Evolutionary conservation across 2,329 filamentous ascomycete genomes (phyloP), one percentile per base, ranked within the genome.

Genomic region (Penicillium italicum): DNA sequence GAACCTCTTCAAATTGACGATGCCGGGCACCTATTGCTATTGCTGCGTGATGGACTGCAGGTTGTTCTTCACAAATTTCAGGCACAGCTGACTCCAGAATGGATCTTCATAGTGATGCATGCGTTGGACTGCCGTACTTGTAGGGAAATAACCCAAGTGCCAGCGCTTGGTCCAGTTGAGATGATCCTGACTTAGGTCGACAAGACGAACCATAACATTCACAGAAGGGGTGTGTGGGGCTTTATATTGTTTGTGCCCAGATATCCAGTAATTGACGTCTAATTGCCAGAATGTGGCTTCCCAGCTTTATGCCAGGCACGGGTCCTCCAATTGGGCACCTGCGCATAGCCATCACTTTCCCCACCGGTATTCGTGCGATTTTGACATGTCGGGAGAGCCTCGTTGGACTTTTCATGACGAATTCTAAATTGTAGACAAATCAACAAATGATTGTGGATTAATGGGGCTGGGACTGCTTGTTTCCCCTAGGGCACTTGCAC

Each of bases 401-500:
- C 54, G 18, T 59, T 47, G 34, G 47, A 55, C 33, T 50, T 55
- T 12, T 24, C 28, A n/a, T 33, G 26, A 6, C 34, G 34, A 4
- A 45, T 33, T 31, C 26, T 34, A 31, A 8, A 24, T 20, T 30
- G 4, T 8, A 26, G 18, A 26, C 31, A n/a, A 16, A 24, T 30
- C 14, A 30, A 9, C 36, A 18, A 38, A 22, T 51, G 16, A n/a
- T 11, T 18, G 38, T 20, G 16, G 18, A 24, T 28, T 9, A 16
- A n/a, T 9, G 3, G 26, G 24, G n/a, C 14, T 24, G 30, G 30
- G 20, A 36, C 40, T 28, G 5, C 24, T 5, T 22, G 10, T 18
- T 18, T 30, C n/a, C 24, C 26, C 11, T 16, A 22, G 26, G 26
- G n/a, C 24, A 37, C 30, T 36, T 51, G 24, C 49, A 44, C 8